Conservation (phyloP, 2,329 filamentous ascomycete genomes). For the Talaromyces sp. region DNA sequence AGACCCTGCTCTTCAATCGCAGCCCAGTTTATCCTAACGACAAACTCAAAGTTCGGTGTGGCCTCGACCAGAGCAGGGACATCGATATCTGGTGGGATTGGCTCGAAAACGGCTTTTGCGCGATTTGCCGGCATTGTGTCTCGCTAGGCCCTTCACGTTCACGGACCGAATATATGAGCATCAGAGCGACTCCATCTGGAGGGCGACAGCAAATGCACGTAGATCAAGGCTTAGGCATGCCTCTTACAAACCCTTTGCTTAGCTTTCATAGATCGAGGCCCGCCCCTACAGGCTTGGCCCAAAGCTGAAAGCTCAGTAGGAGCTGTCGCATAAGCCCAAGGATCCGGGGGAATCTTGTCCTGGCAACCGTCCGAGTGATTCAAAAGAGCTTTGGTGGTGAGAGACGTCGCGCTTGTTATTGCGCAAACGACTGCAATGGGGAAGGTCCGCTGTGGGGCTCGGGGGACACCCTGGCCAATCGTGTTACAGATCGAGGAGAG, state of each 20-base stretch:
- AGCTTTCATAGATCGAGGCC: background rate
- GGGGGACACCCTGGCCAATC: background rate
- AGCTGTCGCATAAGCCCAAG: background rate
- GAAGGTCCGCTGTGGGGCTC: background rate
- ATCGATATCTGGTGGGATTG: constrained; percentile 80
- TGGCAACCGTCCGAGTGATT: background rate
- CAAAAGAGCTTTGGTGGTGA: background rate
- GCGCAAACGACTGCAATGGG: no score
- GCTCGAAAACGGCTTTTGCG: constrained; percentile 85
- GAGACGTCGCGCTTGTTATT: background rate
- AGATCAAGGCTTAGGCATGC: background rate
- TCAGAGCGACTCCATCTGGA: background rate
- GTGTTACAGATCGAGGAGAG: background rate
- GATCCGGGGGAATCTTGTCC: background rate
- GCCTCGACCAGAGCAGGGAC: constrained; percentile 68
- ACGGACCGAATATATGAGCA: background rate
- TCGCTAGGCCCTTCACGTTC: background rate
- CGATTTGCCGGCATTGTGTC: constrained; percentile 68
- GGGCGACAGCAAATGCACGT: background rate
- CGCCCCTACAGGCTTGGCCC: background rate
- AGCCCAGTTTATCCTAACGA: constrained; percentile 69
- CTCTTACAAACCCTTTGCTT: background rate
- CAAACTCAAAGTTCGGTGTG: constrained; percentile 82
- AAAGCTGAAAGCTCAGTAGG: background rate
- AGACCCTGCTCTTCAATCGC: constrained; percentile 73